Evolutionary conservation across 2,329 filamentous ascomycete genomes (phyloP).

Genomic region (Penicillium sp.): DNA sequence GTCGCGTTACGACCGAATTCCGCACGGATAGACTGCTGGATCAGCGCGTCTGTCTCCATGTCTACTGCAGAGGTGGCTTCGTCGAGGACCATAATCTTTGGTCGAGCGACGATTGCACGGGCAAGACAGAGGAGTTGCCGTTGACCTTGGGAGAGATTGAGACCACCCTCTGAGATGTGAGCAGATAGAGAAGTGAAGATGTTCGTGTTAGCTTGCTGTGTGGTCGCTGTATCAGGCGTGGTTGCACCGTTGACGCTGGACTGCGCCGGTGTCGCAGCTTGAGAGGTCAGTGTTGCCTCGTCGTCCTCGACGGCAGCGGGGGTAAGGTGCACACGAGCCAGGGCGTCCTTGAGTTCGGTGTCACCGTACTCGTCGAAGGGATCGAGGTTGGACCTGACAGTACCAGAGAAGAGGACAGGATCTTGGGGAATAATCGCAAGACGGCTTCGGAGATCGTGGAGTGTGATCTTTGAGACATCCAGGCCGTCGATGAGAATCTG

Average conservation of each 20-base stretch:
- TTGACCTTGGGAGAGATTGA: conserved; percentile 58
- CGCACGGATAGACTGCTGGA: conserved; percentile 75
- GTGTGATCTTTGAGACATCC: conserved; percentile 56
- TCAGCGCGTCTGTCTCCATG: conserved; percentile 75
- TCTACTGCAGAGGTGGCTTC: conserved; percentile 82
- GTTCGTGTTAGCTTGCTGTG: conserved; percentile 64
- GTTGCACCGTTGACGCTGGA: conserved; percentile 27
- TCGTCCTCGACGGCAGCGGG: conserved; percentile 57
- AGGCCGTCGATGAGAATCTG: conserved; percentile 40
- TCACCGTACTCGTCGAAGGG: conserved; percentile 75
- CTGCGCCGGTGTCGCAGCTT: conserved; percentile 69
- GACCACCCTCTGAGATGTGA: conserved; percentile 72
- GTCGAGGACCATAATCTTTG: conserved; percentile 80
- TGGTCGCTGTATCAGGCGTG: conserved; percentile 31
- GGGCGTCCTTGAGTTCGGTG: conserved; percentile 69
- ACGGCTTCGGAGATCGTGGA: conserved; percentile 70
- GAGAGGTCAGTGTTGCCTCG: conserved; percentile 70
- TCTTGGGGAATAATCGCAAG: conserved; percentile 84
- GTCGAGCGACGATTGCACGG: conserved; percentile 66
- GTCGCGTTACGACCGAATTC: conserved; percentile 67
- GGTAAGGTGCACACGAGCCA: conserved; percentile 71
- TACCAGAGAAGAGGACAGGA: conserved; percentile 81
- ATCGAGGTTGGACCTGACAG: conserved; percentile 76
- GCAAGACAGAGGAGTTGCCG: conserved; percentile 41
- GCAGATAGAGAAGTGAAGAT: conserved; percentile 68